Evolutionary conservation across 2,329 filamentous ascomycete genomes (phyloP).

Genomic region (Coccinonectria pachysandricola): DNA sequence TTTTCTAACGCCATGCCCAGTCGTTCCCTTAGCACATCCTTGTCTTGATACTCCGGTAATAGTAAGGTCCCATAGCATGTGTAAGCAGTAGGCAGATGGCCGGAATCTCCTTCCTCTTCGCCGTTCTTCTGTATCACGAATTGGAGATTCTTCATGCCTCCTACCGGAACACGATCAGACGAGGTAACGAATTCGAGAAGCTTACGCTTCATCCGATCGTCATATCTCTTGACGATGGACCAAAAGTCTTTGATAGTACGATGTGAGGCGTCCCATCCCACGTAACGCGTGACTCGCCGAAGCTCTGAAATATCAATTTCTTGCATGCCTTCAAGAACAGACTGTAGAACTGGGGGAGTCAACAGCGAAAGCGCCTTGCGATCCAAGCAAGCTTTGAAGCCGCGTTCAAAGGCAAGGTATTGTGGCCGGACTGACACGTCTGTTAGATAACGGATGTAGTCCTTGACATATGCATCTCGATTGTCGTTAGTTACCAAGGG

Average conservation of each 20-base stretch:
- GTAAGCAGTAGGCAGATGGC: constrained; percentile 70
- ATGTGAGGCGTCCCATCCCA: constrained; percentile 64
- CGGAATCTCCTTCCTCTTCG: constrained; percentile 41
- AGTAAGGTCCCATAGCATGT: constrained; percentile 89
- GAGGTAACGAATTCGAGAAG: constrained; percentile 93
- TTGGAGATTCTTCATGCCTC: constrained; percentile 69
- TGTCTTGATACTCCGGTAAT: constrained; percentile 69
- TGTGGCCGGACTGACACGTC: constrained; percentile 68
- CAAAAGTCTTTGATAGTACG: constrained; percentile 72
- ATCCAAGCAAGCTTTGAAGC: constrained; percentile 68
- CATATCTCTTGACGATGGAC: constrained; percentile 61
- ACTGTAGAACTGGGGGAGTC: constrained; percentile 59
- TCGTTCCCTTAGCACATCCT: constrained; percentile 61
- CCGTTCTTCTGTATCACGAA: constrained; percentile 78
- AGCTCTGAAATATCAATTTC: constrained; percentile 70
- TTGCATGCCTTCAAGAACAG: constrained; percentile 72
- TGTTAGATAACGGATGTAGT: constrained; percentile 79
- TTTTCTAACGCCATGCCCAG: constrained; percentile 81
- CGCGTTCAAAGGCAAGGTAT: constrained; percentile 68
- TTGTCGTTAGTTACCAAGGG: constrained; percentile 73
- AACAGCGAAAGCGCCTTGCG: constrained; percentile 63
- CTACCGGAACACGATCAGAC: constrained; percentile 79
- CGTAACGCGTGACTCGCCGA: constrained; percentile 62
- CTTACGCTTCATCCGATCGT: constrained; percentile 58
- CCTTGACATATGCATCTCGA: constrained; percentile 64